Conservation (phyloP, 1,139 yeast genomes). For the Candida labiduridarum region DNA sequence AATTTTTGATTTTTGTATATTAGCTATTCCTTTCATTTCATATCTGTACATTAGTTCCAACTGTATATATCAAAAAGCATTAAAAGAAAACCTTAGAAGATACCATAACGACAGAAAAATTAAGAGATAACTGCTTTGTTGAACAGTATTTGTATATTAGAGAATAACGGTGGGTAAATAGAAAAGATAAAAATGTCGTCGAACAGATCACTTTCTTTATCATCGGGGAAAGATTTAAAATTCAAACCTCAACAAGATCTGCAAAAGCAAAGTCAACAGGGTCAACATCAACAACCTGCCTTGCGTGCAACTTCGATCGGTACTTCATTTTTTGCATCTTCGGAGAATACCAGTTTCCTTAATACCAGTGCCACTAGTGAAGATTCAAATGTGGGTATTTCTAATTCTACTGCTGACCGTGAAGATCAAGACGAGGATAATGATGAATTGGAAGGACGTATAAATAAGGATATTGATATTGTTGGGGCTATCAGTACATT, state of each 20-base stretch:
- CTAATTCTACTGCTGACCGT: too few relatives aligned
- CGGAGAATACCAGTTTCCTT: neutral
- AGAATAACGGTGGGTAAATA: neutral
- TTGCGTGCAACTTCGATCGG: slow-evolving; percentile 29
- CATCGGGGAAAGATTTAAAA: slow-evolving; percentile 18
- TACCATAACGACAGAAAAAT: too few relatives aligned
- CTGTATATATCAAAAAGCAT: neutral
- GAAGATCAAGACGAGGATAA: slow-evolving; percentile 2
- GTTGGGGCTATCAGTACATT: slow-evolving; percentile 46
- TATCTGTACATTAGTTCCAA: slow-evolving; percentile 1
- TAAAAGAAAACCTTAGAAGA: neutral
- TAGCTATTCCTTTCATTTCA: slow-evolving; percentile 1
- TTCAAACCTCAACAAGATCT: neutral
- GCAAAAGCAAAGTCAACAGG: slow-evolving; percentile 8
- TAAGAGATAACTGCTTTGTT: neutral
- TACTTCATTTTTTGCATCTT: slow-evolving; percentile 22
- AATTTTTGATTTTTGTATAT: neutral
- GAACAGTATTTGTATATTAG: slow-evolving; percentile 3
- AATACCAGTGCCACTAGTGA: neutral
- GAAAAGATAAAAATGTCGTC: slow-evolving; percentile 5
- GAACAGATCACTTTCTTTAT: slow-evolving; percentile 23
- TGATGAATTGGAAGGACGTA: slow-evolving; percentile 1
- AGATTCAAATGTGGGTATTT: neutral
- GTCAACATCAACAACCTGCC: slow-evolving; percentile 4
- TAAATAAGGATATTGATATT: slow-evolving; percentile 33